Percentiles rank a stretch among this genome's conserved stretches.
phyloP scores from a whole-genome alignment of 2,329 filamentous ascomycete genomes.

The Fusarium ambrosium region DNA sequence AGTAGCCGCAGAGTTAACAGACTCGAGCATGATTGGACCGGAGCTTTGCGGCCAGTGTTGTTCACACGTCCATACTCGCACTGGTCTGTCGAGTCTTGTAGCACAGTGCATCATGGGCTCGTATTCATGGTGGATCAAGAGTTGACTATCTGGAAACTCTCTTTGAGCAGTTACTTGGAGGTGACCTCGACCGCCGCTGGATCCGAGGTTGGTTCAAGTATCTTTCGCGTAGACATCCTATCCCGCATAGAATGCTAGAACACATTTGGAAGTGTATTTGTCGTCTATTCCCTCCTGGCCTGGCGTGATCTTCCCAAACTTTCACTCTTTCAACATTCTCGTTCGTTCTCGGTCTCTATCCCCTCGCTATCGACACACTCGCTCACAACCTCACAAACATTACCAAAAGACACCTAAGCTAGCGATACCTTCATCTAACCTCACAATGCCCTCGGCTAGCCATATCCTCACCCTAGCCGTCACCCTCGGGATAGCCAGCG shows the following conservation, averaged over 20 bases:
- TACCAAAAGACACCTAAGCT: background rate
- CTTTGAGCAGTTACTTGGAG: background rate
- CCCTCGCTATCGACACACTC: slow-evolving; percentile 26
- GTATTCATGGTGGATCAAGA: background rate
- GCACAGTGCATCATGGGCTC: background rate
- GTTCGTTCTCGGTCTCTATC: slow-evolving; percentile 2
- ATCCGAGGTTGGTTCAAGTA: background rate
- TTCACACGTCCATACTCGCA: slow-evolving; percentile 14
- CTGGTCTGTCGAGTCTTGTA: slow-evolving; percentile 20
- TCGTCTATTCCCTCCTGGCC: slow-evolving; percentile 13
- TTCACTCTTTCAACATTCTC: background rate
- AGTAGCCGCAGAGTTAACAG: background rate
- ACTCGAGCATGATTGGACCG: slow-evolving; percentile 14
- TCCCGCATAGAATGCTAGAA: slow-evolving; percentile 13
- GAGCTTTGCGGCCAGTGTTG: slow-evolving; percentile 9
- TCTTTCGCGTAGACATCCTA: background rate
- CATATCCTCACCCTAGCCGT: slow-evolving; percentile 53
- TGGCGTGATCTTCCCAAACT: slow-evolving; percentile 3
- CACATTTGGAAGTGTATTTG: slow-evolving; percentile 25
- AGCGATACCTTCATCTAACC: background rate
- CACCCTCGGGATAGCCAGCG: slow-evolving; percentile 52
- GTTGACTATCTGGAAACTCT: background rate
- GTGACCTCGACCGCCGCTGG: background rate
- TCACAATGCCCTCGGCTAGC: slow-evolving; percentile 51
- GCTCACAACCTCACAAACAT: slow-evolving; percentile 18